These are phyloP conservation scores for Neolentinus lepideus DNA, from an alignment of 1,284 basidiomycete species.

Conservation along the genomic window DNA sequence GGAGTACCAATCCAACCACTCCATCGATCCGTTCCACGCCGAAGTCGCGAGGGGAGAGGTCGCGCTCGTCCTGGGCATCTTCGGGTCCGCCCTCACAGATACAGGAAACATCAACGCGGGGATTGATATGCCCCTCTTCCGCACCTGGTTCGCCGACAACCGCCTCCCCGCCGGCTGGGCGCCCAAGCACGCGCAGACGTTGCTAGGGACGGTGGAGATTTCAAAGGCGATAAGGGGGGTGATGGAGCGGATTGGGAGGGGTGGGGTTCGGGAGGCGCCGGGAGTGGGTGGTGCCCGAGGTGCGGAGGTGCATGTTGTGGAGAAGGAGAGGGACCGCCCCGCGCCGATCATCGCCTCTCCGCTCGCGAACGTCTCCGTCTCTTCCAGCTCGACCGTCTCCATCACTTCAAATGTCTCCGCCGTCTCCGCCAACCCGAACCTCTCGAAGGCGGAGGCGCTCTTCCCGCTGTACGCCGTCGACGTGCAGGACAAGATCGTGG, in stretches of 20 bases:
- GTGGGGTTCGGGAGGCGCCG: not conserved
- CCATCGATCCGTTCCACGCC: constrained; percentile 2
- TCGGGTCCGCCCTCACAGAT: not conserved
- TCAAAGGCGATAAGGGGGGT: not conserved
- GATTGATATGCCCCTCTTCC: not conserved
- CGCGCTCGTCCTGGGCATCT: constrained; percentile 3
- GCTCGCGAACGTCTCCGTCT: not conserved
- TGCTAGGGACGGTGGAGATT: not conserved
- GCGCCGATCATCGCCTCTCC: not conserved
- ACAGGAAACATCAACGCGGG: not conserved
- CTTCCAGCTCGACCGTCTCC: too few species aligned
- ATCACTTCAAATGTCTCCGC: too few species aligned
- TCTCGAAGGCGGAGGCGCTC: too few species aligned
- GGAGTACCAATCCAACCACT: not conserved
- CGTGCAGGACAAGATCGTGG: too few species aligned
- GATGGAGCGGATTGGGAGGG: constrained; percentile 1
- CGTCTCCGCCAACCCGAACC: too few species aligned
- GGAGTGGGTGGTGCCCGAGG: too few species aligned
- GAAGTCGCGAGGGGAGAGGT: constrained; percentile 1
- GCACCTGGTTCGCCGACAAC: not conserved
- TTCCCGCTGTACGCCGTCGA: too few species aligned
- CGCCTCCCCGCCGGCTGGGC: not conserved
- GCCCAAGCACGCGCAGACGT: not conserved
- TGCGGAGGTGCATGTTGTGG: not conserved
- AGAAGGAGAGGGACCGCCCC: not conserved